phyloP scores from a whole-genome alignment of 2,329 filamentous ascomycete genomes.

The Fusarium sp. region DNA sequence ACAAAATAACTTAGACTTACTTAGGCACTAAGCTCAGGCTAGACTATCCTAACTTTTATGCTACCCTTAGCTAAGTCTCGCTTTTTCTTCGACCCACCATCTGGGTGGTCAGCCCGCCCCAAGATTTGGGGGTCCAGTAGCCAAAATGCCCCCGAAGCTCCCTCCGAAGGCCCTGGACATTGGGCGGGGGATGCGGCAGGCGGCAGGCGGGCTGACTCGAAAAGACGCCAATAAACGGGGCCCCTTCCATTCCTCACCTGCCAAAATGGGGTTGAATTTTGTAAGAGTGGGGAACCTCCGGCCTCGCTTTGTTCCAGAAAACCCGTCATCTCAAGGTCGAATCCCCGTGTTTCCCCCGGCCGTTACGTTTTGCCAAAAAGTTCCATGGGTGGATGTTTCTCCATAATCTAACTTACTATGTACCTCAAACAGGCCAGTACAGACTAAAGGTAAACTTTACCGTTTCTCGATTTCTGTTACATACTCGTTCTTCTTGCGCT shows the following conservation, averaged over 20 bases:
- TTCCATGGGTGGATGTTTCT: constrained; percentile 23
- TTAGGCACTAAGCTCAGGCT: too few species aligned
- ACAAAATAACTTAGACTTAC: too few species aligned
- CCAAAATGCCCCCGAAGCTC: constrained; percentile 3
- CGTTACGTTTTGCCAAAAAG: constrained; percentile 5
- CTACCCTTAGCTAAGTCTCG: too few species aligned
- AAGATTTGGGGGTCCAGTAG: constrained; percentile 3
- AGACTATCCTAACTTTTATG: too few species aligned
- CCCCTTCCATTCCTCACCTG: constrained; percentile 25
- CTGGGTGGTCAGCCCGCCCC: constrained; percentile 12
- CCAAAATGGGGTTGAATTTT: constrained; percentile 35
- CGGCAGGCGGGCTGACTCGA: constrained; percentile 6
- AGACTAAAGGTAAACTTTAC: constrained; percentile 11
- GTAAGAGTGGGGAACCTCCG: constrained; percentile 19
- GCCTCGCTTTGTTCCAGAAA: constrained; percentile 45
- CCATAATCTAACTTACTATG: constrained; percentile 6
- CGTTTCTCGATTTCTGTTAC: constrained; percentile 27
- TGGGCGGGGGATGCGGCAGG: constrained; percentile 1
- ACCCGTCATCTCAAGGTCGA: constrained; percentile 37
- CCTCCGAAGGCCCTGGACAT: constrained; percentile 2
- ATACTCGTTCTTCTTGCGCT: constrained; percentile 13
- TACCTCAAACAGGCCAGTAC: constrained; percentile 4
- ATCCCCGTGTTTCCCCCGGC: constrained; percentile 30
- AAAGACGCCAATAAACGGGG: constrained; percentile 7
- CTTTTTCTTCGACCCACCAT: too few species aligned